Evolutionary conservation across 1,139 yeast genomes (phyloP).

Genomic region (Suhomyces coccinellae): DNA sequence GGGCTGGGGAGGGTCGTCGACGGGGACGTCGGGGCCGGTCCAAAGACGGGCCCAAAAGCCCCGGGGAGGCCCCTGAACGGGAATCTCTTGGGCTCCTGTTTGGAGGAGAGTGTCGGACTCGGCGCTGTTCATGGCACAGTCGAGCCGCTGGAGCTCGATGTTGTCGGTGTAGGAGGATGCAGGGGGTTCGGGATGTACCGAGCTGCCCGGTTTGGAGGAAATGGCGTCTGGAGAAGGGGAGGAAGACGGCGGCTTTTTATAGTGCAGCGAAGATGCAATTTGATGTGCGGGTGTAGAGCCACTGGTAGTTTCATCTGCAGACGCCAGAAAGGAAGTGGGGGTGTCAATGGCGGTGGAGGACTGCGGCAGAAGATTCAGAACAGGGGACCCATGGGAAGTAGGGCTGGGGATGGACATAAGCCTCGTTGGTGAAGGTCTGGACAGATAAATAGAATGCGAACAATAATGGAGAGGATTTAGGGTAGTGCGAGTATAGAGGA

Average conservation of each 20-base stretch:
- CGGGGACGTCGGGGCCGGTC: constrained; percentile 53
- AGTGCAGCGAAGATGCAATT: too few species aligned
- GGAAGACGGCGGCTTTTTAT: background rate
- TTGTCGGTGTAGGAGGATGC: background rate
- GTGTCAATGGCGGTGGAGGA: background rate
- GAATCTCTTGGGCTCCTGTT: background rate
- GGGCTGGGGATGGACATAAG: background rate
- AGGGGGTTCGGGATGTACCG: background rate
- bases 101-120: background rate
- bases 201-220: background rate
- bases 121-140: constrained; percentile 3
- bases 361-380: background rate
- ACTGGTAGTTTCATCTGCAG: too few species aligned
- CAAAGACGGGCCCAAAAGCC: constrained; percentile 24
- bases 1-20: constrained; percentile 48
- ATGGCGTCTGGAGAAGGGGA: background rate
- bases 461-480: background rate
- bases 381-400: background rate
- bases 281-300: too few species aligned
- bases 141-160: constrained; percentile 6
- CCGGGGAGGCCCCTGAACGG: background rate
- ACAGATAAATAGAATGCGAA: too few species aligned
- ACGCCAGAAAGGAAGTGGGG: too few species aligned
- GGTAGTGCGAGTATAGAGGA: background rate
- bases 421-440: background rate